A percentile compares a stretch with the other conserved stretches of the same genome.
Evolutionary conservation across 2,329 filamentous ascomycete species (phyloP).

Genomic region (Pezizomycotina sp.): DNA sequence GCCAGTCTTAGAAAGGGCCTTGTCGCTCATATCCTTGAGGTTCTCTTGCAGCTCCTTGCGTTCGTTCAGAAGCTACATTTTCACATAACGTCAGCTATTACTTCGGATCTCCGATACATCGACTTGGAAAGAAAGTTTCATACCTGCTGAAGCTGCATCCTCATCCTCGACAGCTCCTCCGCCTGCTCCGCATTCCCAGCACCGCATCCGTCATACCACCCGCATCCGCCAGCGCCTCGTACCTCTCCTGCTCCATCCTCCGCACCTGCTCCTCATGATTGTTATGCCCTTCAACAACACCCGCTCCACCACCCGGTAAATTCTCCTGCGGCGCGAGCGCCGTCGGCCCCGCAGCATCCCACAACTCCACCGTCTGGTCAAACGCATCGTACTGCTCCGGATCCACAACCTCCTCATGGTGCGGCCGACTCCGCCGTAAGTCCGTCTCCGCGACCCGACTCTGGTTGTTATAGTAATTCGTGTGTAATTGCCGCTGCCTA

Average conservation of each 20-base stretch:
- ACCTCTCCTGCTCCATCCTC: no score
- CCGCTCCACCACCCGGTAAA: conserved; percentile 5
- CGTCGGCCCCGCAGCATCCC: conserved; percentile 15
- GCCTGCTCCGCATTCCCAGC: no score
- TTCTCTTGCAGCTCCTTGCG: conserved; percentile 12
- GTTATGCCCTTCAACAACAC: no score
- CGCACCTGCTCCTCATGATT: no score
- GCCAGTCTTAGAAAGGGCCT: conserved; percentile 12
- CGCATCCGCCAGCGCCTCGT: no score
- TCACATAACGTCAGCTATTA: no score
- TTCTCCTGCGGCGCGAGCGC: conserved; percentile 13
- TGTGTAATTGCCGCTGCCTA: conserved; percentile 4
- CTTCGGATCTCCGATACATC: no score
- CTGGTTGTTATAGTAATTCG: not conserved
- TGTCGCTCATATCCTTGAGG: conserved; percentile 8
- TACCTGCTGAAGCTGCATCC: no score
- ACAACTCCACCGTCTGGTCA: conserved; percentile 13
- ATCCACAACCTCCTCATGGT: conserved; percentile 9
- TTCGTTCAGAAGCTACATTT: conserved; percentile 6
- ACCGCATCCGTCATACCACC: no score
- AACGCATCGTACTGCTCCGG: conserved; percentile 16
- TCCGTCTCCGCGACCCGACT: not conserved
- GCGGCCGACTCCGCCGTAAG: conserved; percentile 1
- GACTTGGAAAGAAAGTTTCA: no score
- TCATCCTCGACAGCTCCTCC: no score